Evolutionary conservation across 2,329 filamentous ascomycete species (phyloP), one percentile per base, ranked within the genome.

Genomic region (Trichocomaceae sp.): DNA sequence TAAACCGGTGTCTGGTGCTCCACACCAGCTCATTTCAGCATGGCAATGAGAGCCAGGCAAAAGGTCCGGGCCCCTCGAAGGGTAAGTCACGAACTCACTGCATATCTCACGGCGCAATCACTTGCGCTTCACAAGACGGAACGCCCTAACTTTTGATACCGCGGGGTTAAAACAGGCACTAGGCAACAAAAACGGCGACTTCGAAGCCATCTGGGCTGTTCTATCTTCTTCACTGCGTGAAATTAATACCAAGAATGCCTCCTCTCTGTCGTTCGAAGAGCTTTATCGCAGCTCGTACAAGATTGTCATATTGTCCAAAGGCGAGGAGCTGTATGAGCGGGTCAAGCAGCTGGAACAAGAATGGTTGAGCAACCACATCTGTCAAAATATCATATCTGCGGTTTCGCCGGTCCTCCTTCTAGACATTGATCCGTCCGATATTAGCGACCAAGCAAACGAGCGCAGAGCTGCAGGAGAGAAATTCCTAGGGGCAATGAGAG

Each of bases 241-340:
- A 66, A 97, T 99, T 50, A 91, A 97, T 74, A 87, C 84, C 56
- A 91, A 95, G 69, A 93, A 95, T 69, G 90, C 90, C 57, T 95
- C 90, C 9, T 80, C 81, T 15, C 82, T 99, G 2, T 96, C 91
- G 1, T 99, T 96, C 75, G 93, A 99, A 71, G 87, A 95, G 65
- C 82, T 99, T 0, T 99, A 99, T 73, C 87, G 93, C 56, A 88
- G 88, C 53, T 88, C 90, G 5, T 99, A 99, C 74, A 92, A 93
- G 69, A 88, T 97, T 19, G 92, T 97, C 1, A 75, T 96, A 35
- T 88, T 87, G 72, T 95, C 92, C 74, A 86, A 90, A 62, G 91
- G 91, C 23, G 83, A 87, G 33, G 77, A 85, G 10, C 79, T 99
- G 1, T 97, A 97, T 71, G 81, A 87, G 5, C 79, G 82, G 9